Evolutionary conservation across 2,329 filamentous ascomycete genomes (phyloP).

Genomic region (Aspergillus udagawae): DNA sequence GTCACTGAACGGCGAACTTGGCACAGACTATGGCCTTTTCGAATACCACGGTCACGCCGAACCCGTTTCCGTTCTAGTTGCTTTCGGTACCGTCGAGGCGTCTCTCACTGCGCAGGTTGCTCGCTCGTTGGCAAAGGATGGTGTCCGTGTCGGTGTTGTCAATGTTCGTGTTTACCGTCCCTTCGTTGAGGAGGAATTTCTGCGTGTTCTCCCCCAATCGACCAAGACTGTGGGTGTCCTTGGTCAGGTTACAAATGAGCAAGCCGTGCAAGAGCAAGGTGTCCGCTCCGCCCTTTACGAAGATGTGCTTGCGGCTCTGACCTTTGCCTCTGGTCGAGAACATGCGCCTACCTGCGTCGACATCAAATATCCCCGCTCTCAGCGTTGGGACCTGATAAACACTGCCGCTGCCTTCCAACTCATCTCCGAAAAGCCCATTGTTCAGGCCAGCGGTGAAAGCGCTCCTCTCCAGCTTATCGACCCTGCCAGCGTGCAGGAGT

Average conservation of each 20-base stretch:
- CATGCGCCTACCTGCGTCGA: conserved; percentile 66
- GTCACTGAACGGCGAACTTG: conserved; percentile 83
- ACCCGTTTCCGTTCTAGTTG: conserved; percentile 79
- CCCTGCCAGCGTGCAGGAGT: conserved; percentile 64
- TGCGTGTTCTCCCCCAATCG: conserved; percentile 72
- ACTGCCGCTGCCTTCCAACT: conserved; percentile 44
- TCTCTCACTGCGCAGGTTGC: conserved; percentile 81
- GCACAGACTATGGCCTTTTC: conserved; percentile 87
- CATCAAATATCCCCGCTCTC: conserved; percentile 80
- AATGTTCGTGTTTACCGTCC: conserved; percentile 92
- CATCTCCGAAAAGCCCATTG: conserved; percentile 40
- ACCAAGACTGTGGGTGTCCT: conserved; percentile 76
- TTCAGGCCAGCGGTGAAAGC: conserved; percentile 32
- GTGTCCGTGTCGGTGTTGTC: conserved; percentile 77
- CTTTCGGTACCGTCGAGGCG: conserved; percentile 87
- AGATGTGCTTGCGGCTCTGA: conserved; percentile 82
- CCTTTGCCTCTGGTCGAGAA: conserved; percentile 68
- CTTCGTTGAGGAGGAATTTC: conserved; percentile 91
- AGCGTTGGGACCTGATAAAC: conserved; percentile 56
- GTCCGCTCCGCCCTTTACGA: conserved; percentile 82
- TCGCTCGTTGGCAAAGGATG: conserved; percentile 65
- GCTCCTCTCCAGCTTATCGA: conserved; percentile 53
- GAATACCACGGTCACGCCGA: conserved; percentile 85
- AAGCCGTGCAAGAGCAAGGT: conserved; percentile 68
- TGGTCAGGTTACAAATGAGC: conserved; percentile 76